phyloP scores from a whole-genome alignment of 2,329 filamentous ascomycete genomes.

The Arachnopeziza araneosa region DNA sequence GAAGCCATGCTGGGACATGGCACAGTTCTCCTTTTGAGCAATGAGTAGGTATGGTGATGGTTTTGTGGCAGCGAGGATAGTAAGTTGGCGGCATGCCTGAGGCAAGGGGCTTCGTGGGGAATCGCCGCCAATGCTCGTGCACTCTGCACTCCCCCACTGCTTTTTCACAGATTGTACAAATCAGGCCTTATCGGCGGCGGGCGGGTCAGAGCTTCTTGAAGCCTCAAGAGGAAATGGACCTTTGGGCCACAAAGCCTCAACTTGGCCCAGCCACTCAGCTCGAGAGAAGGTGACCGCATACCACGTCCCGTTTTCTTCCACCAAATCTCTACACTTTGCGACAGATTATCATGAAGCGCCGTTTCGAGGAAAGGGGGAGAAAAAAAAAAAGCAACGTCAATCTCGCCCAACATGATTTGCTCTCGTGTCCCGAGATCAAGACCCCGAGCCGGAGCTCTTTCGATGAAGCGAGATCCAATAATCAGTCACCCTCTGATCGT shows the following conservation, averaged over 20 bases:
- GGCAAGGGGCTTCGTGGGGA: not conserved
- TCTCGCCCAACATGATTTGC: too few relatives aligned
- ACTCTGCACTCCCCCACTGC: not conserved
- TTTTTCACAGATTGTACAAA: not conserved
- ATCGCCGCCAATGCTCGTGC: too few relatives aligned
- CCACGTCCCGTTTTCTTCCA: too few relatives aligned
- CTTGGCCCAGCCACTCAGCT: not conserved
- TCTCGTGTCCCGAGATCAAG: too few relatives aligned
- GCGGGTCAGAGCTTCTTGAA: not conserved
- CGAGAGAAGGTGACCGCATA: too few relatives aligned
- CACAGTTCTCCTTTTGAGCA: not conserved
- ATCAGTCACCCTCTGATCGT: too few relatives aligned
- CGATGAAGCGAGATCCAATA: too few relatives aligned
- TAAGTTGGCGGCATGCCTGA: not conserved
- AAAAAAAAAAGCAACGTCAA: too few relatives aligned
- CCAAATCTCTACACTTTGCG: too few relatives aligned
- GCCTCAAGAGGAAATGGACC: not conserved
- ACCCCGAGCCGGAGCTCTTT: too few relatives aligned
- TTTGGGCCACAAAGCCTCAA: not conserved
- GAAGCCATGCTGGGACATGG: slow-evolving; percentile 40
- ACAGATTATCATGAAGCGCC: too few relatives aligned
- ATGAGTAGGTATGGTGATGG: not conserved
- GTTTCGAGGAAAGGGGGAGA: too few relatives aligned
- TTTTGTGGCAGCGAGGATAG: not conserved
- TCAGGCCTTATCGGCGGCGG: not conserved